A percentile compares a stretch with the other conserved stretches of the same genome.
These are phyloP conservation scores for Penicillium paneum DNA, from an alignment of 2,329 filamentous ascomycete genomes.

Conservation along the genomic window DNA sequence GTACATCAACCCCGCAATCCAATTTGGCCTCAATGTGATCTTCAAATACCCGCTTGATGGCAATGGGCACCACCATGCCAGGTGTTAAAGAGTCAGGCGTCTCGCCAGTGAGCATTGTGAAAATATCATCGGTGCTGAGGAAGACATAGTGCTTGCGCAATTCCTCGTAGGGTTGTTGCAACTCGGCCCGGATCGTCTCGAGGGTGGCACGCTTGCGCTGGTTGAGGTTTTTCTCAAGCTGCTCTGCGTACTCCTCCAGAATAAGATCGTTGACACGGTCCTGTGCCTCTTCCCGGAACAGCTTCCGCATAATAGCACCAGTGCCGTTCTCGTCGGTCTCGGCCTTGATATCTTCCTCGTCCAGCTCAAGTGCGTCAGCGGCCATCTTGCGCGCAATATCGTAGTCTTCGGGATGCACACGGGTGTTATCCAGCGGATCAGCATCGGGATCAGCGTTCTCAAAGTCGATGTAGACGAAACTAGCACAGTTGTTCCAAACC, in stretches of 20 bases:
- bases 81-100: conserved; percentile 77
- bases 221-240: conserved; percentile 87
- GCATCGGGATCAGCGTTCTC: conserved; percentile 77
- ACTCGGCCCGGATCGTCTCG: conserved; percentile 90
- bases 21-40: conserved; percentile 92
- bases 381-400: conserved; percentile 98
- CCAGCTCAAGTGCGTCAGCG: conserved; percentile 89
- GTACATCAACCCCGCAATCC: conserved; percentile 89
- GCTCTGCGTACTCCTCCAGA: conserved; percentile 93
- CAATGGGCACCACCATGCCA: conserved; percentile 89
- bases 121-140: conserved; percentile 73
- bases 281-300: conserved; percentile 91
- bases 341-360: conserved; percentile 96
- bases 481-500: conserved; percentile 96
- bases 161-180: conserved; percentile 92
- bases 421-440: conserved; percentile 92
- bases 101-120: conserved; percentile 95
- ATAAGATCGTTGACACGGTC: conserved; percentile 96
- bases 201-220: conserved; percentile 93
- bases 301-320: conserved; percentile 85
- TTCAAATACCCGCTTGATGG: conserved; percentile 81
- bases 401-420: conserved; percentile 97
- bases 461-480: conserved; percentile 87
- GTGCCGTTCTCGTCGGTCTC: conserved; percentile 87
- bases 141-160: conserved; percentile 74